These are phyloP conservation scores for Brassica rapa DNA, from an alignment of 345 rosid species.

Conservation along the genomic window DNA sequence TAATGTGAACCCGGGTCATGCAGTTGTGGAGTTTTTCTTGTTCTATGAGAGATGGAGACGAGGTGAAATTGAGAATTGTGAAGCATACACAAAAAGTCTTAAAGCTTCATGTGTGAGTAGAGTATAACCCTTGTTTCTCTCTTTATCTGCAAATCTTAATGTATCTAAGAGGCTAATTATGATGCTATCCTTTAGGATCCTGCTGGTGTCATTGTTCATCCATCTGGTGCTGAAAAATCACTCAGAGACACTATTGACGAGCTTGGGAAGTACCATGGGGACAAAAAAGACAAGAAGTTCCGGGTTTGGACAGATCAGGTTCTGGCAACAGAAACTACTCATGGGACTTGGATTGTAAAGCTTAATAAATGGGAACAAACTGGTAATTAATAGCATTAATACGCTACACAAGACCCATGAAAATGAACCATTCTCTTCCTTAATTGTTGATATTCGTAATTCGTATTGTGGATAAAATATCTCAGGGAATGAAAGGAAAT, in stretches of 20 bases:
- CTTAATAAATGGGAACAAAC: conserved; percentile 74
- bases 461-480: conserved; percentile 9
- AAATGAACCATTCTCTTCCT: background rate
- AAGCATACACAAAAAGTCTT: conserved; percentile 55
- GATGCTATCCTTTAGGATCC: conserved; percentile 47
- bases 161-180: background rate
- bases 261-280: conserved; percentile 63
- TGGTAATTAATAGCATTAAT: conserved; percentile 47
- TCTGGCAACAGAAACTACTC: conserved; percentile 52
- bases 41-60: conserved; percentile 89
- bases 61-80: conserved; percentile 75
- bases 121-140: background rate
- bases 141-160: background rate
- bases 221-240: conserved; percentile 67
- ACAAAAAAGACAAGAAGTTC: conserved; percentile 62
- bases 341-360: conserved; percentile 69
- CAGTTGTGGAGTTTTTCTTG: conserved; percentile 68
- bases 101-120: conserved; percentile 72
- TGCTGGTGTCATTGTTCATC: conserved; percentile 59
- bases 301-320: conserved; percentile 83
- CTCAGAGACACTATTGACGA: conserved; percentile 58
- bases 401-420: background rate
- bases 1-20: conserved; percentile 49
- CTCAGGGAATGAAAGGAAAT: conserved; percentile 60
- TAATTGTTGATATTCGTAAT: background rate